Conservation (phyloP, 2,329 filamentous ascomycete species). For the Bipolaris zeicola region DNA sequence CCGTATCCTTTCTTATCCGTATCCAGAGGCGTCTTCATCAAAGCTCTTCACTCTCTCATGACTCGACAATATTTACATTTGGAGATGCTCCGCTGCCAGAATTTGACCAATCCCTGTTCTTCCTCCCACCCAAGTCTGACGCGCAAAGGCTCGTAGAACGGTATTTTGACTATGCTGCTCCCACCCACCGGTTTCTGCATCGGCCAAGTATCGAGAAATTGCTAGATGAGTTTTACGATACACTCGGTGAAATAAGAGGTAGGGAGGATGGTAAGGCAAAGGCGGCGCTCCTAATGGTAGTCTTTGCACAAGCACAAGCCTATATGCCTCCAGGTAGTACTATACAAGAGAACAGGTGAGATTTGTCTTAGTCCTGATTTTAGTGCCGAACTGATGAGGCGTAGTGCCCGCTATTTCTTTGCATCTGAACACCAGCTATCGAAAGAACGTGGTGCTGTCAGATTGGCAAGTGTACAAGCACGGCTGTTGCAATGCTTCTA, state of each 20-base stretch:
- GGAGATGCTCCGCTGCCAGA: conserved; percentile 57
- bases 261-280: conserved; percentile 50
- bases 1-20: conserved; percentile 57
- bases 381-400: not conserved
- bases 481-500: conserved; percentile 64
- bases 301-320: conserved; percentile 59
- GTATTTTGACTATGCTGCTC: conserved; percentile 66
- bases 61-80: conserved; percentile 57
- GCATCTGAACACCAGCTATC: conserved; percentile 53
- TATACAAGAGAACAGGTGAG: conserved; percentile 34
- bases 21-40: conserved; percentile 58
- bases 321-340: conserved; percentile 46
- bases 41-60: conserved; percentile 43
- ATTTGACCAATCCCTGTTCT: conserved; percentile 52
- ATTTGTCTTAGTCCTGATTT: not conserved
- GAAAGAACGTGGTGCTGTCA: conserved; percentile 59
- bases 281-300: conserved; percentile 57
- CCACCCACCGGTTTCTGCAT: conserved; percentile 65
- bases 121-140: conserved; percentile 51
- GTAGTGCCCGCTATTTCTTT: conserved; percentile 52
- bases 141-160: conserved; percentile 55
- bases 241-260: conserved; percentile 49
- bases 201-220: conserved; percentile 56
- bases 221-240: conserved; percentile 56
- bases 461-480: conserved; percentile 63